Evolutionary conservation across 2,329 filamentous ascomycete genomes (phyloP).

Genomic region (Fusarium sublunatum): DNA sequence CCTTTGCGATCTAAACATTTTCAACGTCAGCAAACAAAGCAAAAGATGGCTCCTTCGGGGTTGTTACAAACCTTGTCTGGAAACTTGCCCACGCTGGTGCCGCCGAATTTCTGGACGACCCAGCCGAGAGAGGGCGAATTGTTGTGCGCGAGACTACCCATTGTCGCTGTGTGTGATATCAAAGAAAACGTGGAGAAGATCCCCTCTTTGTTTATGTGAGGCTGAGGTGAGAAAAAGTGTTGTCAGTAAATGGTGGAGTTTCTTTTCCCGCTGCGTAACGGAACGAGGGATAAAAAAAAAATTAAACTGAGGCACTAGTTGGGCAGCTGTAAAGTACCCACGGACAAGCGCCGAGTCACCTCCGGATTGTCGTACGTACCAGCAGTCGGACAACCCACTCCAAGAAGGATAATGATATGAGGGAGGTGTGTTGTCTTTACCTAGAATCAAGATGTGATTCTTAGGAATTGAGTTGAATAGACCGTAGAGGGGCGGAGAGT

Average conservation of each 20-base stretch:
- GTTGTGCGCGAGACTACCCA: constrained; percentile 50
- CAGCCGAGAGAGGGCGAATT: constrained; percentile 66
- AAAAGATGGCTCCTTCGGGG: constrained; percentile 6
- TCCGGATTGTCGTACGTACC: constrained; percentile 15
- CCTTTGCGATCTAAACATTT: constrained; percentile 53
- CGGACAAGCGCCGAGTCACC: constrained; percentile 34
- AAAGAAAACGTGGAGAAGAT: constrained; percentile 5
- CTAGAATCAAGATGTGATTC: background rate
- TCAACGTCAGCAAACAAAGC: constrained; percentile 20
- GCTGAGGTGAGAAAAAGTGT: constrained; percentile 4
- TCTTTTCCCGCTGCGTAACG: constrained; percentile 42
- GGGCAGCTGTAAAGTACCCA: constrained; percentile 18
- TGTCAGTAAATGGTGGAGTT: constrained; percentile 23
- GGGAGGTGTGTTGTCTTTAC: background rate
- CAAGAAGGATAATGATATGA: background rate
- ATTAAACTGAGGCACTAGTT: constrained; percentile 37
- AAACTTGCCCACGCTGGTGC: constrained; percentile 96
- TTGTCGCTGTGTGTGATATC: constrained; percentile 26
- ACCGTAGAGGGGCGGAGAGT: background rate
- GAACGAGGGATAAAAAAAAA: constrained; percentile 26
- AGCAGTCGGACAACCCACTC: constrained; percentile 5
- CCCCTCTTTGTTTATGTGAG: constrained; percentile 6
- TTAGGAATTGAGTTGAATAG: background rate
- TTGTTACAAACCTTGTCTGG: constrained; percentile 69
- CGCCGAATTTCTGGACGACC: constrained; percentile 95